These are phyloP conservation scores for Chlamydomonas urium DNA, from an alignment of 139 green algal genomes.

Conservation along the genomic window DNA sequence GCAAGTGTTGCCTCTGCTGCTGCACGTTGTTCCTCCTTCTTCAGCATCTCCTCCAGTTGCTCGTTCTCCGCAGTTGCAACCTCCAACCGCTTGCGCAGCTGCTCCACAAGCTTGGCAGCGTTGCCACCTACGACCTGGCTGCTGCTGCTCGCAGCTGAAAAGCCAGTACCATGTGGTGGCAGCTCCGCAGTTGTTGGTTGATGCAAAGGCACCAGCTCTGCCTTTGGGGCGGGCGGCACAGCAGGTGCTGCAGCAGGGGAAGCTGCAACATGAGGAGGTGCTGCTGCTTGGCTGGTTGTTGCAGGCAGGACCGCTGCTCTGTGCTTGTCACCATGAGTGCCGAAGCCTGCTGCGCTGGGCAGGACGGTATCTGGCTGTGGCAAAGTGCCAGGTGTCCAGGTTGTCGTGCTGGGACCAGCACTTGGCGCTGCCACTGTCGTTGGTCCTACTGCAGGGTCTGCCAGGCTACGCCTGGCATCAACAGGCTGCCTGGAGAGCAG, in stretches of 20 bases:
- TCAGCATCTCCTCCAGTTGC: slow-evolving; percentile 76
- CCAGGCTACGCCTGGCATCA: too few relatives aligned
- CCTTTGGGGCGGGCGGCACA: background rate
- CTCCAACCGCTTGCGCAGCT: slow-evolving; percentile 60
- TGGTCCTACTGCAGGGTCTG: too few relatives aligned
- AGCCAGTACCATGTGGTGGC: background rate
- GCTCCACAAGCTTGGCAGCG: slow-evolving; percentile 44
- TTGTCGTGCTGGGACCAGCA: too few relatives aligned
- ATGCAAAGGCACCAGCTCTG: background rate
- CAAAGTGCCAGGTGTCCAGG: too few relatives aligned
- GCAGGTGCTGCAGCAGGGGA: background rate
- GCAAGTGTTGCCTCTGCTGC: slow-evolving; percentile 28
- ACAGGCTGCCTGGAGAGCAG: too few relatives aligned
- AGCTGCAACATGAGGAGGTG: background rate
- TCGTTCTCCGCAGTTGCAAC: slow-evolving; percentile 48
- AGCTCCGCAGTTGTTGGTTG: background rate
- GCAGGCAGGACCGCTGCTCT: too few relatives aligned
- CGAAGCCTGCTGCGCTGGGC: too few relatives aligned
- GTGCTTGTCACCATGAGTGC: too few relatives aligned
- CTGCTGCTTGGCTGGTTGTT: background rate
- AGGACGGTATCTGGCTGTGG: too few relatives aligned
- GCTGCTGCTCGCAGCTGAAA: background rate
- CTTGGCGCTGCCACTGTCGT: too few relatives aligned
- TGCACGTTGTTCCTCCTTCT: background rate
- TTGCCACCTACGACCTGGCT: slow-evolving; percentile 7